Conservation (phyloP, 305 asterid species). For the Fraxinus dipetala region DNA sequence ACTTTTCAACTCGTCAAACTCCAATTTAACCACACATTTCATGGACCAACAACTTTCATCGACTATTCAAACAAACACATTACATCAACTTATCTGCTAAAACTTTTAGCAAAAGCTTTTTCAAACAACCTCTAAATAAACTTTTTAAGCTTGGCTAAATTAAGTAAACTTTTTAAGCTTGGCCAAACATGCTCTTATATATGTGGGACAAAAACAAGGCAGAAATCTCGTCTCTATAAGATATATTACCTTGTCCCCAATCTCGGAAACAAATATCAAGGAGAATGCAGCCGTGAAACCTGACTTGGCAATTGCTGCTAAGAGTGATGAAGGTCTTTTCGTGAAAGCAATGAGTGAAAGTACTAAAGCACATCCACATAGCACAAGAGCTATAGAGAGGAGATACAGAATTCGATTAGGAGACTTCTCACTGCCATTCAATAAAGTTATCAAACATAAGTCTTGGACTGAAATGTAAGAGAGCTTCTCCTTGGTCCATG, state of each 20-base stretch:
- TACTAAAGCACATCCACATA: constrained; percentile 53
- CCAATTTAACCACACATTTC: not conserved
- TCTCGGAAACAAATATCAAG: constrained; percentile 70
- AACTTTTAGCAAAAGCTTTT: not conserved
- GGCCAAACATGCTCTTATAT: not conserved
- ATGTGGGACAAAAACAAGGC: not conserved
- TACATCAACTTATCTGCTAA: not conserved
- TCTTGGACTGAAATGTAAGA: not conserved
- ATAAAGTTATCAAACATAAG: constrained; percentile 23
- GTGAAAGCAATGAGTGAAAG: constrained; percentile 46
- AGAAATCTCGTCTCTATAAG: constrained; percentile 1
- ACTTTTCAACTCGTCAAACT: not conserved
- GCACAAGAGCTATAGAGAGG: constrained; percentile 57
- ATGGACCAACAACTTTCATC: not conserved
- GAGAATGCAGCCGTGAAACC: constrained; percentile 82
- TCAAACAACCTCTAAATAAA: not conserved
- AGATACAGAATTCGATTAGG: constrained; percentile 51
- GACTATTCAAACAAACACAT: no score
- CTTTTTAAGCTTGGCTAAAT: no score
- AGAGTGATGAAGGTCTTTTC: constrained; percentile 53
- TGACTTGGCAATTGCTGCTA: constrained; percentile 63
- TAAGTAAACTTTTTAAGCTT: not conserved
- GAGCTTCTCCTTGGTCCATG: constrained; percentile 4
- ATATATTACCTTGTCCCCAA: constrained; percentile 72
- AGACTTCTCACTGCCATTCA: constrained; percentile 49